Evolutionary conservation across 768 basidiomycete species (phyloP).

Genomic region (Mycena rosella): DNA sequence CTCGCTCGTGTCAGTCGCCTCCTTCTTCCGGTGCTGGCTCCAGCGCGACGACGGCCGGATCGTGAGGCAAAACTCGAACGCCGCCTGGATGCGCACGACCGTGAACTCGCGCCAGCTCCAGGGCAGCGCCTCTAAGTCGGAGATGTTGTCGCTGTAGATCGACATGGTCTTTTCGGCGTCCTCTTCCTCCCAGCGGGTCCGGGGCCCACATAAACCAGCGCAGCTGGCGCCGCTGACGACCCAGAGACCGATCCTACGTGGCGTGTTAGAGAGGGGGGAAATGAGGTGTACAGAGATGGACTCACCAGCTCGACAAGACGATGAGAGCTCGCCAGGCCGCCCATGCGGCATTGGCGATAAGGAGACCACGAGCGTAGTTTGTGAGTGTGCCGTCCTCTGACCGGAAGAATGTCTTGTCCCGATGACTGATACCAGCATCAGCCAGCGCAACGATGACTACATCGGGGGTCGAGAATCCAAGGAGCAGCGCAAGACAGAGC

Average conservation of each 20-base stretch:
- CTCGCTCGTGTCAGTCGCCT: conserved; percentile 47
- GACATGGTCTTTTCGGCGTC: conserved; percentile 72
- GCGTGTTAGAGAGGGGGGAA: conserved; percentile 1
- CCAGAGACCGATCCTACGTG: conserved; percentile 80
- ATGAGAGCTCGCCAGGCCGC: conserved; percentile 81
- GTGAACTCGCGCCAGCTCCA: conserved; percentile 88
- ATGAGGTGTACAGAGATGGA: conserved; percentile 5
- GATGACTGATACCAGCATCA: conserved; percentile 59
- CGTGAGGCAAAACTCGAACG: conserved; percentile 82
- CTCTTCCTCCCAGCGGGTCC: conserved; percentile 88
- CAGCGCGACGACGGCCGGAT: conserved; percentile 49
- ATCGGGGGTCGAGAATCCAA: conserved; percentile 69
- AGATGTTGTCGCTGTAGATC: conserved; percentile 62
- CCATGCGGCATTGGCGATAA: conserved; percentile 87
- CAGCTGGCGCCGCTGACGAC: conserved; percentile 80
- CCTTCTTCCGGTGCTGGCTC: conserved; percentile 50
- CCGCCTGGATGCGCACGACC: conserved; percentile 77
- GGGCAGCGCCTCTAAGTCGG: conserved; percentile 65
- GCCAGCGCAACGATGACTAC: conserved; percentile 60
- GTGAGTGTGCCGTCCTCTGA: conserved; percentile 74
- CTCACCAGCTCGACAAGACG: conserved; percentile 78
- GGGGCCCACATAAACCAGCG: conserved; percentile 87
- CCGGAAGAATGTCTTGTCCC: conserved; percentile 85
- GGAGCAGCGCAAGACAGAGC: conserved; percentile 77
- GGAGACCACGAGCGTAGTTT: conserved; percentile 80